Percentiles rank a stretch among this genome's conserved stretches.
These are phyloP conservation scores for Flaveria trinervia DNA, from an alignment of 129 eudicot genomes.

Conservation along the genomic window DNA sequence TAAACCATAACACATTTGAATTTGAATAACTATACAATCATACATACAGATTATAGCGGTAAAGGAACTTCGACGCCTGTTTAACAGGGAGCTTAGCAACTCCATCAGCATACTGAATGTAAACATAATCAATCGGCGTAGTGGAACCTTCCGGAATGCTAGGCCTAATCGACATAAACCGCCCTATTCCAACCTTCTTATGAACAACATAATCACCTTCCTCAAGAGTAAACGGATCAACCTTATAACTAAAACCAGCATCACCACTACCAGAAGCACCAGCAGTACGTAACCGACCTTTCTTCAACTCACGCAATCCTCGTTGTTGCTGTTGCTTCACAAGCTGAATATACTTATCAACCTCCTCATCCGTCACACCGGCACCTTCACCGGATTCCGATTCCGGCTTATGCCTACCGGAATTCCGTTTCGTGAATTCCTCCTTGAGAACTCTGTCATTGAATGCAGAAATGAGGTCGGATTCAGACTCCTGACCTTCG, in stretches of 20 bases:
- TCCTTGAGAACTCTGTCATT: conserved; percentile 66
- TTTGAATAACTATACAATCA: neutral
- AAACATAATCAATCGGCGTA: conserved; percentile 73
- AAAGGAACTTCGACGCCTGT: conserved; percentile 83
- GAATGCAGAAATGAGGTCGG: conserved; percentile 62
- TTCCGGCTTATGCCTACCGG: conserved; percentile 33
- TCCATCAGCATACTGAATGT: conserved; percentile 92
- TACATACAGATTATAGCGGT: conserved; percentile 87
- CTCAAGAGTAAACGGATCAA: conserved; percentile 74
- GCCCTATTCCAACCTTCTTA: conserved; percentile 87
- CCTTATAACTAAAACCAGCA: conserved; percentile 60
- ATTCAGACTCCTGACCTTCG: conserved; percentile 26
- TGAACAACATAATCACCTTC: conserved; percentile 95
- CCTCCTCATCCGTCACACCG: conserved; percentile 65
- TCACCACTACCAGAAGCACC: conserved; percentile 9
- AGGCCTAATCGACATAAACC: conserved; percentile 74
- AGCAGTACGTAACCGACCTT: conserved; percentile 26
- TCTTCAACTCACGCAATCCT: conserved; percentile 73
- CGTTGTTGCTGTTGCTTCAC: conserved; percentile 88
- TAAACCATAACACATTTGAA: neutral
- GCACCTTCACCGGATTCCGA: conserved; percentile 34
- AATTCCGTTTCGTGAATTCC: conserved; percentile 48
- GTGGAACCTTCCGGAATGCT: conserved; percentile 52
- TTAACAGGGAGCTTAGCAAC: conserved; percentile 93
- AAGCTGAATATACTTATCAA: conserved; percentile 72